Evolutionary conservation across 176 grass and related monocot species (phyloP).

Genomic region (Carex scoparia): DNA sequence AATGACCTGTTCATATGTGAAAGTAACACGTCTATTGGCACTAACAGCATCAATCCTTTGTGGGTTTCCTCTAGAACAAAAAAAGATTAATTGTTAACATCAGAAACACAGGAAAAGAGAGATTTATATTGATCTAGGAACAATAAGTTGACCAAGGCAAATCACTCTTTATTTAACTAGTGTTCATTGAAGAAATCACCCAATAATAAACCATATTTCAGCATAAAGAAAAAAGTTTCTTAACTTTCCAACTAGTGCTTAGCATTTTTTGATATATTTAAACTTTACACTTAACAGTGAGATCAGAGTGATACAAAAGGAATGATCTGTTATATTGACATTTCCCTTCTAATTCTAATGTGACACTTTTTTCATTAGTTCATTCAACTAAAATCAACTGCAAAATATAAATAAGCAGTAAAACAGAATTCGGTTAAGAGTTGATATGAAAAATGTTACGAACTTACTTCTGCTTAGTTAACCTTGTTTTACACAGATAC

Average conservation of each 20-base stretch:
- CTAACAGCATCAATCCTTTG: conserved; percentile 87
- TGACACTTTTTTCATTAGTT: not conserved
- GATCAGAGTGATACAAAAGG: too few species aligned
- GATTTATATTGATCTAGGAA: conserved; percentile 2
- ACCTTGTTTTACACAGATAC: not conserved
- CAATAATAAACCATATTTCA: not conserved
- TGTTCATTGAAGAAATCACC: not conserved
- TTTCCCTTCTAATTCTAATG: not conserved
- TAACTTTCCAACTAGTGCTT: not conserved
- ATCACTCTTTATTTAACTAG: not conserved
- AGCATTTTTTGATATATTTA: too few species aligned
- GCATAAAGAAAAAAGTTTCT: not conserved
- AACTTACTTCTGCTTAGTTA: not conserved
- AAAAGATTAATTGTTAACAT: not conserved
- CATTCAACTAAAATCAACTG: not conserved
- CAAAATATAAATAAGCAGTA: not conserved
- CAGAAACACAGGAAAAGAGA: not conserved
- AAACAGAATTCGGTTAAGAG: not conserved
- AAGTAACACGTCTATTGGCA: conserved; percentile 83
- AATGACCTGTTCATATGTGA: conserved; percentile 93
- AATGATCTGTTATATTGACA: too few species aligned
- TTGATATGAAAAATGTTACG: not conserved
- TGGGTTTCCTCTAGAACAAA: conserved; percentile 68
- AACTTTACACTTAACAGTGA: too few species aligned
- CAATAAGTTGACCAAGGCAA: not conserved